Conservation (phyloP, 768 basidiomycete species). For the Boletus insuetus region DNA sequence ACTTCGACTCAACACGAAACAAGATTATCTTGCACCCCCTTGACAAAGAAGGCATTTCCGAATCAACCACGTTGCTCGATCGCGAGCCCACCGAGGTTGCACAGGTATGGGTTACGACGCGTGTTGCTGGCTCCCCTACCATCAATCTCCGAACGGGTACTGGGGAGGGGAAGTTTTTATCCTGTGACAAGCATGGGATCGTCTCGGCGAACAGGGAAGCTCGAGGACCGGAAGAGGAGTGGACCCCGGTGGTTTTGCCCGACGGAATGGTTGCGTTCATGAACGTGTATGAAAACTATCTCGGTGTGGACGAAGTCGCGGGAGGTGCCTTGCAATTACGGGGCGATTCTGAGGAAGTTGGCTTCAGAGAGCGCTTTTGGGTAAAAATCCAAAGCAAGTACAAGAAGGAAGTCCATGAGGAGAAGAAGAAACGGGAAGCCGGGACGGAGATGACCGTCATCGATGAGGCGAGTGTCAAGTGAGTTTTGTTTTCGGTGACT, state of each 20-base stretch:
- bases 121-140: constrained; percentile 78
- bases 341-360: constrained; percentile 83
- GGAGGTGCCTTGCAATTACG: constrained; percentile 76
- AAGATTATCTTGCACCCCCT: constrained; percentile 64
- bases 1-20: constrained; percentile 74
- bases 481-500: constrained; percentile 31
- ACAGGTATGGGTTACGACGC: constrained; percentile 90
- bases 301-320: constrained; percentile 82
- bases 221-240: constrained; percentile 91
- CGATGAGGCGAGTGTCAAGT: constrained; percentile 78
- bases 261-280: constrained; percentile 87
- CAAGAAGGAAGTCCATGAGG: constrained; percentile 77
- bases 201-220: constrained; percentile 86
- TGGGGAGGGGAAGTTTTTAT: constrained; percentile 89
- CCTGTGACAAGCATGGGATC: constrained; percentile 81
- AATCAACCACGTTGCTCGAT: constrained; percentile 50
- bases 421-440: constrained; percentile 68
- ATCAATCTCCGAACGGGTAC: constrained; percentile 84
- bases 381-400: constrained; percentile 89
- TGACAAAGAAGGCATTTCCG: constrained; percentile 55
- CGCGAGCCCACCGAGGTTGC: constrained; percentile 76
- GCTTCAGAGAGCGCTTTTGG: constrained; percentile 84
- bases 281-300: constrained; percentile 87
- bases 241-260: constrained; percentile 79
- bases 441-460: constrained; percentile 48